Conservation (phyloP, 768 basidiomycete genomes). For the Mycena belliarum region DNA sequence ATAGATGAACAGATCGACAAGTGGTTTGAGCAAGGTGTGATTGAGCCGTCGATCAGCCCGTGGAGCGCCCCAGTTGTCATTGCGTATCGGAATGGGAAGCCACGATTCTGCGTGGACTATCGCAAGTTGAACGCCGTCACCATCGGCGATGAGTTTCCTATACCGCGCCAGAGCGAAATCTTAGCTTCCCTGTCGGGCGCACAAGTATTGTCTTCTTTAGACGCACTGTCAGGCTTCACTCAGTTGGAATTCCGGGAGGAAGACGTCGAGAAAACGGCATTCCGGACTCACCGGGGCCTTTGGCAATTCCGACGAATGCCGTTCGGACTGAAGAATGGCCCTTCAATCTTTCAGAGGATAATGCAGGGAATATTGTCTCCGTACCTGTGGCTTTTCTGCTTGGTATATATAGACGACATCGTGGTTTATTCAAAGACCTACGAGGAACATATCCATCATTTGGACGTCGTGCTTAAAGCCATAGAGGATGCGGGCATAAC, state of each 20-base stretch:
- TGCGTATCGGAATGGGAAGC: not conserved
- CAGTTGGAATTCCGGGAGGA: not conserved
- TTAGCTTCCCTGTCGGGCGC: not conserved
- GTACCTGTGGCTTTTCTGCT: not conserved
- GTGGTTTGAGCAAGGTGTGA: not conserved
- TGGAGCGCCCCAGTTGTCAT: not conserved
- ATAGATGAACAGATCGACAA: not conserved
- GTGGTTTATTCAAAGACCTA: not conserved
- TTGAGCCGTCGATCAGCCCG: not conserved
- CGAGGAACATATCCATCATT: not conserved
- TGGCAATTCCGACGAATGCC: not conserved
- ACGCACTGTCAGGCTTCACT: not conserved
- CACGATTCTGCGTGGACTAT: not conserved
- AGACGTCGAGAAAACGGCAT: not conserved
- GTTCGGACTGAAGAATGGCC: not conserved
- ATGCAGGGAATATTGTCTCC: not conserved
- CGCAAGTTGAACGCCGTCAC: not conserved
- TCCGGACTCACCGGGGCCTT: not conserved
- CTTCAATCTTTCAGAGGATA: not conserved
- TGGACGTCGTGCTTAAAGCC: slow-evolving; percentile 15
- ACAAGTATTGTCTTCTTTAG: not conserved
- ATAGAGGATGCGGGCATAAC: slow-evolving; percentile 16
- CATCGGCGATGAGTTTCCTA: not conserved
- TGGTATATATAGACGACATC: not conserved
- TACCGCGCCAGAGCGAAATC: not conserved